Base-by-base conservation (phyloP, 768 basidiomycete genomes). In the Naganishia vishniacii region DNA sequence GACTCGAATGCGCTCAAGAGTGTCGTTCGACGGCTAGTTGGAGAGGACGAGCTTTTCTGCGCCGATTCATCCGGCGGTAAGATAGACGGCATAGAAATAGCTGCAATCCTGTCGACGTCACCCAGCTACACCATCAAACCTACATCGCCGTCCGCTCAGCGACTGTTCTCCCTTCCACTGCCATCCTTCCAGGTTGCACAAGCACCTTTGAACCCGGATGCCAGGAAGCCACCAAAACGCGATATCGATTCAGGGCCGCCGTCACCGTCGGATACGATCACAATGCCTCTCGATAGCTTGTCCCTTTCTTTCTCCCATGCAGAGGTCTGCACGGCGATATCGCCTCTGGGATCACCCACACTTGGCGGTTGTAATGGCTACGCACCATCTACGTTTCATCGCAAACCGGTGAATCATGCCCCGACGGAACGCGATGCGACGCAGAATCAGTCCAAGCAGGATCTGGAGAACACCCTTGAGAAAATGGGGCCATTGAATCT, bases 281-380 rank as follows among this genome's bases (percentile, higher is more conserved):
- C 60, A 18, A 23, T 70, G 18, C 75, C 75, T 2, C 70, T 76
- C n/a, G 75, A 76, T 53, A 68, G 63, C 20, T 64, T 76, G 16
- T 72, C 71, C 0, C 64, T 76, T 16, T 73, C 72, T 0, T 76
- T 75, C 47, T 73, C 75, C 0, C 73, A 73, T 32, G 71, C 25
- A 15, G 65, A 66, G 42, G 59, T 66, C 48, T 58, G 53, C 31
- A 60, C 59, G 12, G 40, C 48, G 16, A 20, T 41, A 37, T 25
- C 12, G 2, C 13, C 34, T 7, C 15, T 16, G 0, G 15, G 37
- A 2, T 31, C 42, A 41, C 6, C 28, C 26, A 15, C 29, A 16
- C 31, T 15, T 9, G 7, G 11, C 18, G 45, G 34, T 12, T 18
- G 23, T 23, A 20, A 8, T 5, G 5, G 23, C 15, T 11, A 40